These are phyloP conservation scores for Xerocomellus chrysenteron DNA, from an alignment of 768 basidiomycete species.

Conservation along the genomic window DNA sequence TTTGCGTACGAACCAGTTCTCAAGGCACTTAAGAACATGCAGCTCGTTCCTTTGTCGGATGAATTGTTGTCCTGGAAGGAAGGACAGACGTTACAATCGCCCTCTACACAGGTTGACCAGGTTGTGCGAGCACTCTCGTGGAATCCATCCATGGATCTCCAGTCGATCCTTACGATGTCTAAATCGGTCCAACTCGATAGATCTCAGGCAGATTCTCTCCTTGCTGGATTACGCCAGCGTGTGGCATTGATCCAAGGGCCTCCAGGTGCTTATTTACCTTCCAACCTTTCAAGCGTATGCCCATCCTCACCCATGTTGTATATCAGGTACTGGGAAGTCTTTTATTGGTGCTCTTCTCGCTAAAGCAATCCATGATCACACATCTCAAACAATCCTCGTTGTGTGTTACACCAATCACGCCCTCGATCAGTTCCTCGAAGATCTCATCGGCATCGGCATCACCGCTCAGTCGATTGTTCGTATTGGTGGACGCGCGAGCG, in stretches of 20 bases:
- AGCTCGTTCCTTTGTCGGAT: slow-evolving; percentile 44
- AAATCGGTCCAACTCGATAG: slow-evolving; percentile 49
- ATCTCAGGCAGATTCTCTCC: slow-evolving; percentile 47
- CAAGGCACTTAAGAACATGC: slow-evolving; percentile 51
- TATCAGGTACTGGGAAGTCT: slow-evolving; percentile 68
- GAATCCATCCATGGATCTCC: slow-evolving; percentile 42
- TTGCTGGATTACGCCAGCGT: slow-evolving; percentile 53
- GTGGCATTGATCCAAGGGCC: slow-evolving; percentile 71
- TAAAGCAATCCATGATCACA: slow-evolving; percentile 53
- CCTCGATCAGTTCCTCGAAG: slow-evolving; percentile 66
- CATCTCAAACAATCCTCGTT: slow-evolving; percentile 54
- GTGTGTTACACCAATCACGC: slow-evolving; percentile 78
- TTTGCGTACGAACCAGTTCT: slow-evolving; percentile 67
- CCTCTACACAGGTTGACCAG: neutral
- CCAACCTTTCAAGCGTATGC: neutral
- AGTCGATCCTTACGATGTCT: slow-evolving; percentile 34
- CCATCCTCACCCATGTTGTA: neutral
- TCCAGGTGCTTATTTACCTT: slow-evolving; percentile 46
- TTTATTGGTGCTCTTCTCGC: slow-evolving; percentile 70
- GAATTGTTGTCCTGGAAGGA: slow-evolving; percentile 59
- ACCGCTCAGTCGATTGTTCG: slow-evolving; percentile 49
- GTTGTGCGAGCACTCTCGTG: slow-evolving; percentile 30
- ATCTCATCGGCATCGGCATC: slow-evolving; percentile 61
- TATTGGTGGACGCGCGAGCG: slow-evolving; percentile 54
- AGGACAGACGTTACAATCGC: slow-evolving; percentile 14